Evolutionary conservation across 208 protist genomes (phyloP).

Genomic region (Naegleria gruberi): DNA sequence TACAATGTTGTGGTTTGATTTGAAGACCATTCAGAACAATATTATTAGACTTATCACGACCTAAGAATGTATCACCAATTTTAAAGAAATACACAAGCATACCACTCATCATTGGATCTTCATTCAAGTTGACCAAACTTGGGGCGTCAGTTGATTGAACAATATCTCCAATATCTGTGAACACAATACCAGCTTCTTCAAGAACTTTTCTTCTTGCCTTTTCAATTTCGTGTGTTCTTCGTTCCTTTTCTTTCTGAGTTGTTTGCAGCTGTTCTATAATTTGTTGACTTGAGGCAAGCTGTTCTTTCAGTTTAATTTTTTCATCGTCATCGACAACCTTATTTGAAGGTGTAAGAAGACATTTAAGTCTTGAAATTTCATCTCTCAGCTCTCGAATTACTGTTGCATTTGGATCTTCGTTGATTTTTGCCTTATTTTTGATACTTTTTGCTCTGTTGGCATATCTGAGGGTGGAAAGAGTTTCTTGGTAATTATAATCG

Average conservation of each 20-base stretch:
- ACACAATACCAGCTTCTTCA: neutral
- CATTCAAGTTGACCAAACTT: conserved; percentile 30
- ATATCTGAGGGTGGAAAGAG: conserved; percentile 35
- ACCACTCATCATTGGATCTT: conserved; percentile 35
- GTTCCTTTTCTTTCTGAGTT: conserved; percentile 1
- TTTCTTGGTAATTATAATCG: conserved; percentile 41
- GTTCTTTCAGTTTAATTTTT: neutral
- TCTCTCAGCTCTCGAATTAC: conserved; percentile 51
- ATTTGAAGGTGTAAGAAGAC: neutral
- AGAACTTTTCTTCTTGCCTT: neutral
- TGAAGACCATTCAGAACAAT: conserved; percentile 16
- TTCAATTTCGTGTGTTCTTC: neutral
- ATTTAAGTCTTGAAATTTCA: conserved; percentile 43
- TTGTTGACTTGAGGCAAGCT: neutral
- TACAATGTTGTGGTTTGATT: conserved; percentile 32
- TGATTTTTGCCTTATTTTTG: conserved; percentile 53
- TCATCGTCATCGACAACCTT: neutral
- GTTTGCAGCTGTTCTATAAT: conserved; percentile 14
- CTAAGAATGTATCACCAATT: conserved; percentile 30
- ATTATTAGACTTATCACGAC: conserved; percentile 7
- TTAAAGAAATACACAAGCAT: conserved; percentile 37
- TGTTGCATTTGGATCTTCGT: conserved; percentile 51
- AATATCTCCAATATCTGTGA: neutral
- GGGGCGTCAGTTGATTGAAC: neutral
- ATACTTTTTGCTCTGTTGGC: conserved; percentile 51